These are phyloP conservation scores for Entomortierella parvispora DNA, from an alignment of 192 early-diverging fungal genomes.

Conservation along the genomic window DNA sequence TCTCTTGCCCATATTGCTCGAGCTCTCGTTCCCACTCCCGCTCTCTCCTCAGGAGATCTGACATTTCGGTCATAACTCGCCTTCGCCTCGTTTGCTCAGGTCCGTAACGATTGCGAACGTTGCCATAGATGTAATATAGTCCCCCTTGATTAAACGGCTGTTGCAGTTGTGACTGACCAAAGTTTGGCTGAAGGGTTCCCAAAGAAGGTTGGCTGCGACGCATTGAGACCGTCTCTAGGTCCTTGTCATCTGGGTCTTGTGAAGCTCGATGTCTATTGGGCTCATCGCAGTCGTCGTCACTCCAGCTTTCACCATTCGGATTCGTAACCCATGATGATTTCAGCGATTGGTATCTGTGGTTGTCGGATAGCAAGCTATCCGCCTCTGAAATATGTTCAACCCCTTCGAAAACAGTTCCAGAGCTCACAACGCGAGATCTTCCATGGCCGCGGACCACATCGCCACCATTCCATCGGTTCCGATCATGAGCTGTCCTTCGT, in stretches of 20 bases:
- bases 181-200: conserved; percentile 12
- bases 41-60: conserved; percentile 31
- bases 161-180: neutral
- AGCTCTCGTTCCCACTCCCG: conserved; percentile 38
- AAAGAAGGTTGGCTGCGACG: conserved; percentile 4
- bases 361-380: conserved; percentile 18
- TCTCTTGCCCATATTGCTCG: conserved; percentile 12
- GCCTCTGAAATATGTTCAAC: conserved; percentile 33
- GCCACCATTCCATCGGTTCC: conserved; percentile 1
- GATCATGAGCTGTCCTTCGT: conserved; percentile 3
- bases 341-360: conserved; percentile 22
- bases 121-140: conserved; percentile 33
- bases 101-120: conserved; percentile 23
- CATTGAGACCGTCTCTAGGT: conserved; percentile 7
- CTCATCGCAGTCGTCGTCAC: conserved; percentile 29
- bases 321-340: conserved; percentile 40
- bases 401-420: conserved; percentile 44
- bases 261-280: conserved; percentile 5
- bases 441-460: conserved; percentile 10
- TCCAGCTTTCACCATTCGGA: conserved; percentile 49
- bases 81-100: conserved; percentile 12
- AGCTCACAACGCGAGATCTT: conserved; percentile 28
- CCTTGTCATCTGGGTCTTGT: conserved; percentile 33
- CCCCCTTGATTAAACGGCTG: neutral
- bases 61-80: conserved; percentile 39